Base-by-base conservation (phyloP, 306 rosid species). In the Ochetophila trinervis region DNA sequence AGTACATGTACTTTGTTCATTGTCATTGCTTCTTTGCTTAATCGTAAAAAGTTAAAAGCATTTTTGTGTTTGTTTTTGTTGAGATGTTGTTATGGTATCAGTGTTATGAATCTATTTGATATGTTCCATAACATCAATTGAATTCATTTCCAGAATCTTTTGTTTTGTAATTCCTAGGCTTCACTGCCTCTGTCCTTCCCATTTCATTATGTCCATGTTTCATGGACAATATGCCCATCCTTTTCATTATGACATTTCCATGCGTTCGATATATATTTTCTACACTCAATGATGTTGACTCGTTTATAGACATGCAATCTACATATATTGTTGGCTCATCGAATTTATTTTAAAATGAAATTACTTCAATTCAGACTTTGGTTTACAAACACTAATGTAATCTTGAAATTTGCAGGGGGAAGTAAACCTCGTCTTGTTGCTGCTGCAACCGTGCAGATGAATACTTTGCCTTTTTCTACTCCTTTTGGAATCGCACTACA, bases 401-500 rank as follows among this genome's bases (percentile, higher is more conserved):
- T 44, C 17, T 60, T 37, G 9, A 52, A 20, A 71, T 65, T 71
- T 77, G 63, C 78, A 91, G 97, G 97, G 40, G 97, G 97, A 14
- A 87, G 58, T 76, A 95, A 91, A 76, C 80, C 84, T 24, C 83
- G 91, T 21, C 89, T 91, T 45, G 81, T 91, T 75, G 95, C 82
- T 4, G 97, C 95, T 54, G 95, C 97, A 61, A 80, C 67, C 40
- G 57, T 62, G 62, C 97, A 91, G 69, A 68, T 87, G 74, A 87
- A 86, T 65, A 91, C 83, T 57, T 84, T 91, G 84, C 95, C 97
- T 5, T 87, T 91, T 91, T 87, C 76, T 95, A 91, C 69, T 91
- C 97, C 40, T 91, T 91, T 69, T 91, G 97, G 95, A 91, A 91
- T 72, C 92, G 95, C 19, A 84, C 97, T 47, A 87, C 97, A 16